These are phyloP conservation scores for Wickerhamiella parazyma DNA, from an alignment of 805 yeast genomes.

Conservation along the genomic window DNA sequence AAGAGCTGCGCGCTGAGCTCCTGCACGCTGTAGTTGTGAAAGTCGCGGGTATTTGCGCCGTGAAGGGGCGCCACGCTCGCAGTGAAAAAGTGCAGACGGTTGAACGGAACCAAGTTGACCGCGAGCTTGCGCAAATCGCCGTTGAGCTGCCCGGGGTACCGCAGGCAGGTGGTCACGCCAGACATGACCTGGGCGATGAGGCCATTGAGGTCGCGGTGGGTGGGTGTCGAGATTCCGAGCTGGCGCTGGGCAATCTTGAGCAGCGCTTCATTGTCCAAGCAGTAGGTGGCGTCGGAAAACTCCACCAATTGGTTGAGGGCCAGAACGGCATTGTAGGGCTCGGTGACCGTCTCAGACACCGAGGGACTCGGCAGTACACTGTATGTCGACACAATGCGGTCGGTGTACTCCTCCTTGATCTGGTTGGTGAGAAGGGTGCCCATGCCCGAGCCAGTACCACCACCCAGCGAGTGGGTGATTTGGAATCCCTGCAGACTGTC, in stretches of 20 bases:
- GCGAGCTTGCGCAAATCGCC: conserved; percentile 87
- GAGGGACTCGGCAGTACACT: conserved; percentile 88
- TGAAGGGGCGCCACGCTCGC: conserved; percentile 91
- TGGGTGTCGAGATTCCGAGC: conserved; percentile 66
- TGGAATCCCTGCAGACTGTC: conserved; percentile 94
- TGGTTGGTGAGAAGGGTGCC: conserved; percentile 78
- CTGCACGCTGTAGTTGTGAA: conserved; percentile 74
- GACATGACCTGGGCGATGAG: conserved; percentile 87
- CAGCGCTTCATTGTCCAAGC: conserved; percentile 88
- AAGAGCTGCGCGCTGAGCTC: conserved; percentile 91
- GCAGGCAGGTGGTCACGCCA: conserved; percentile 84
- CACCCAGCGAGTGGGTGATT: conserved; percentile 67
- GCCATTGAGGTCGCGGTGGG: conserved; percentile 63
- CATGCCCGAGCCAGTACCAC: conserved; percentile 97
- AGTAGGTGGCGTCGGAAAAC: conserved; percentile 83
- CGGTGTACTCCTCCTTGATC: conserved; percentile 86
- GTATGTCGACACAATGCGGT: conserved; percentile 91
- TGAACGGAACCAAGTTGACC: conserved; percentile 88
- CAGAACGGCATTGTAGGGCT: conserved; percentile 86
- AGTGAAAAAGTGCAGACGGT: conserved; percentile 89
- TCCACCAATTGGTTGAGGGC: conserved; percentile 87
- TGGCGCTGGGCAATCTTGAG: conserved; percentile 82
- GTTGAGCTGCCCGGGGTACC: conserved; percentile 92
- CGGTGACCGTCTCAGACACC: conserved; percentile 85
- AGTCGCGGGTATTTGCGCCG: conserved; percentile 64